Conservation (phyloP, 116 monocot species). For the Dioscorea cayenensis region DNA sequence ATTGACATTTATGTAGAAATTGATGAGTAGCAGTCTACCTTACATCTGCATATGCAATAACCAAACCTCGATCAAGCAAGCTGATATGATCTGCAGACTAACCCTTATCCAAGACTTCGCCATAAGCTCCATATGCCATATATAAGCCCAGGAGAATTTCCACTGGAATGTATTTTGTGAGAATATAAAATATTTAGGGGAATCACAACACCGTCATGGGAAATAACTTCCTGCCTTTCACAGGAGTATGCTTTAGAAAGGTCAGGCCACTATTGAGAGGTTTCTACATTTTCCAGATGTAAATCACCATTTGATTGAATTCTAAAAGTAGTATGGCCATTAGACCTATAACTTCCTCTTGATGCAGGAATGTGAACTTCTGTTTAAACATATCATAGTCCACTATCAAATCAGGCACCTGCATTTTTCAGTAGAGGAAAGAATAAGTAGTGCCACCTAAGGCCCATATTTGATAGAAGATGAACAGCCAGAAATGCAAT, state of each 20-base stretch:
- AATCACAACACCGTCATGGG: conserved; percentile 65
- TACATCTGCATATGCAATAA: conserved; percentile 97
- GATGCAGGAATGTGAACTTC: conserved; percentile 53
- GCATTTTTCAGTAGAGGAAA: conserved; percentile 15
- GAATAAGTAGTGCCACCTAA: neutral
- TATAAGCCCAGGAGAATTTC: conserved; percentile 65
- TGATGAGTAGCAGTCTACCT: conserved; percentile 38
- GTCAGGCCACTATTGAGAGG: conserved; percentile 34
- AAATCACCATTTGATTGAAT: conserved; percentile 9
- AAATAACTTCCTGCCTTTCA: conserved; percentile 68
- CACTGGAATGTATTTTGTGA: conserved; percentile 19
- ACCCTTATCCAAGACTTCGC: conserved; percentile 86
- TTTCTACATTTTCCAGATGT: conserved; percentile 12
- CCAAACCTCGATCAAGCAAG: conserved; percentile 84
- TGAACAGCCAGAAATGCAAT: neutral
- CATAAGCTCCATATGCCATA: conserved; percentile 98
- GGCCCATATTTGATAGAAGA: neutral
- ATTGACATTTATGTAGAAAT: too few relatives aligned
- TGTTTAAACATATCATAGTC: conserved; percentile 71
- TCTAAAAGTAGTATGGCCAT: conserved; percentile 9
- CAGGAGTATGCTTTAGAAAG: conserved; percentile 53
- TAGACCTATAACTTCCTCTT: conserved; percentile 61
- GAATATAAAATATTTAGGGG: conserved; percentile 81
- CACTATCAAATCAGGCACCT: conserved; percentile 93
- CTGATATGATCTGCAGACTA: conserved; percentile 72